These are phyloP conservation scores for Exophiala dermatitidis DNA, from an alignment of 2,329 filamentous ascomycete genomes.

Conservation along the genomic window DNA sequence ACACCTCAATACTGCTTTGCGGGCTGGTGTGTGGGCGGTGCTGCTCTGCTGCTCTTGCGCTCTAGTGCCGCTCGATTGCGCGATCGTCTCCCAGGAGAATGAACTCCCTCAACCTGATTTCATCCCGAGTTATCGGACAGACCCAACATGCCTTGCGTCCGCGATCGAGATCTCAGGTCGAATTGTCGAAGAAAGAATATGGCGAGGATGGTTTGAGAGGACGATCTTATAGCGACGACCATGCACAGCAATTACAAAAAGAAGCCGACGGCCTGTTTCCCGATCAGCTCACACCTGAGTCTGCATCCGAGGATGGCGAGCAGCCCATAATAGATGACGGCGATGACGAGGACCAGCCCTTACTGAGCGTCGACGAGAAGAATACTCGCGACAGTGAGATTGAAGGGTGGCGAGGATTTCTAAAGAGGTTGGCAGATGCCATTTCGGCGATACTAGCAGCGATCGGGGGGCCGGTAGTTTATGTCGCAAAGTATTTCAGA, in stretches of 20 bases:
- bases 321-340: constrained; percentile 40
- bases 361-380: constrained; percentile 46
- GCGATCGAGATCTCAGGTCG: constrained; percentile 49
- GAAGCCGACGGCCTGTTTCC: constrained; percentile 29
- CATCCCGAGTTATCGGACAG: constrained; percentile 66
- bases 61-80: constrained; percentile 1
- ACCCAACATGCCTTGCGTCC: constrained; percentile 47
- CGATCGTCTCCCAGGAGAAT: constrained; percentile 42
- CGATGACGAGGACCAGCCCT: constrained; percentile 59
- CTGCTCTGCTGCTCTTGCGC: not conserved
- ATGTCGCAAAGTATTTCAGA: constrained; percentile 75
- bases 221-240: constrained; percentile 39
- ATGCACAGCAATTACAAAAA: constrained; percentile 27
- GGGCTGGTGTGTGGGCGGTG: not conserved
- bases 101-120: constrained; percentile 96
- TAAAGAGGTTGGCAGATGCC: constrained; percentile 62
- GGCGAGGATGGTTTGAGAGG: constrained; percentile 34
- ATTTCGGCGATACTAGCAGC: constrained; percentile 72
- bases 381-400: constrained; percentile 34
- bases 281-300: constrained; percentile 23
- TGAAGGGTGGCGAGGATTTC: constrained; percentile 46
- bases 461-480: constrained; percentile 71
- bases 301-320: constrained; percentile 28
- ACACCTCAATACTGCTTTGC: not conserved
- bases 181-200: constrained; percentile 33